A percentile compares a stretch with the other conserved stretches of the same genome.
Evolutionary conservation across 257 asterid genomes (phyloP).

Genomic region (Thymus quinquecostatus): DNA sequence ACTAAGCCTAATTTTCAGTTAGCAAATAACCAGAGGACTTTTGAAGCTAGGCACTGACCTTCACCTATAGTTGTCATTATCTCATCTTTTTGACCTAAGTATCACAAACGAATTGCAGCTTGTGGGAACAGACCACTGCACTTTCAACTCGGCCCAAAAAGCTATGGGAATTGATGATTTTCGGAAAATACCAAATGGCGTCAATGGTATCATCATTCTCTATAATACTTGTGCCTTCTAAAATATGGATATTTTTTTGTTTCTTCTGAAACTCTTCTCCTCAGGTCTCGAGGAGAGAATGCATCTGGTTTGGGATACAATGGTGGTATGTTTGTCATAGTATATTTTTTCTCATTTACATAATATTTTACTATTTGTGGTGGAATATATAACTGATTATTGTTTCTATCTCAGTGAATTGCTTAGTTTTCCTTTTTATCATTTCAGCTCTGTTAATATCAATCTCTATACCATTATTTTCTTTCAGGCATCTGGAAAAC

Average conservation of each 20-base stretch:
- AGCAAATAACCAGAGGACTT: neutral
- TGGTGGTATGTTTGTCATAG: conserved; percentile 75
- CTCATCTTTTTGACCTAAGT: conserved; percentile 15
- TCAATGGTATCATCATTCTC: conserved; percentile 63
- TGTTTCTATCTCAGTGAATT: neutral
- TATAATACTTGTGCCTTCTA: conserved; percentile 13
- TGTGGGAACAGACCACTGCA: conserved; percentile 97
- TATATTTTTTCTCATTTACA: conserved; percentile 1
- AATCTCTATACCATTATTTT: conserved; percentile 5
- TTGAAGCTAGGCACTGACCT: conserved; percentile 10
- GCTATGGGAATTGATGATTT: conserved; percentile 85
- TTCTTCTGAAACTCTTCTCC: conserved; percentile 22
- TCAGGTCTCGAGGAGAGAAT: conserved; percentile 96
- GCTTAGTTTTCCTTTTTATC: neutral
- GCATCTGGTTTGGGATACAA: conserved; percentile 94
- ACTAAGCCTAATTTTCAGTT: neutral
- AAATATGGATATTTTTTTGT: neutral
- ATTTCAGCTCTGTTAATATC: neutral
- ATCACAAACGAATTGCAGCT: conserved; percentile 58
- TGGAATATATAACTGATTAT: neutral
- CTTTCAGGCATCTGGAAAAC: conserved; percentile 77
- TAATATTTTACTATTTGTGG: neutral
- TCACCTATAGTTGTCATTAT: conserved; percentile 5
- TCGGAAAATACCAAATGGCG: conserved; percentile 96
- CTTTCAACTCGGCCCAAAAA: conserved; percentile 88